These are phyloP conservation scores for Hyaloscypha variabilis DNA, from an alignment of 495 filamentous ascomycete species.

Conservation along the genomic window DNA sequence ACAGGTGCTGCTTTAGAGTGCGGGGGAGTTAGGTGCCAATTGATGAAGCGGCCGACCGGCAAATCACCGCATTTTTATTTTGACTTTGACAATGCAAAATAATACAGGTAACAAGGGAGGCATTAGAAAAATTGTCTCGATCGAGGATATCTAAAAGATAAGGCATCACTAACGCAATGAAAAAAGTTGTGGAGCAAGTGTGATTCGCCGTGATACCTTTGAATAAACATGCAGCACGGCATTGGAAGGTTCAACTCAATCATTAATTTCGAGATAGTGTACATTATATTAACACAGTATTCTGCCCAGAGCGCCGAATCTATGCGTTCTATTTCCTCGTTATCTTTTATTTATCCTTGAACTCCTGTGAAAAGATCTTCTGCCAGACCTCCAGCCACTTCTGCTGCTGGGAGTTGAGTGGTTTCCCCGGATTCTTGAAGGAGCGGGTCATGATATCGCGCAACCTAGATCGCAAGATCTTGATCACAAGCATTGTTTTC, in stretches of 20 bases:
- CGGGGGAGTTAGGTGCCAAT: too few species aligned
- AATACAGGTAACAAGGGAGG: too few species aligned
- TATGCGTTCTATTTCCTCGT: constrained; percentile 12
- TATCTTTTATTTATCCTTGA: constrained; percentile 28
- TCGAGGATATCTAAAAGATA: too few species aligned
- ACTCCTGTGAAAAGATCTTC: constrained; percentile 45
- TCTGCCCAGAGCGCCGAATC: constrained; percentile 8
- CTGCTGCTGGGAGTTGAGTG: constrained; percentile 65
- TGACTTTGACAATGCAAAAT: too few species aligned
- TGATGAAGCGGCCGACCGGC: too few species aligned
- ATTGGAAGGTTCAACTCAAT: not conserved
- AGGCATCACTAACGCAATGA: too few species aligned
- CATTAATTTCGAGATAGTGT: not conserved
- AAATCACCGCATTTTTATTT: too few species aligned
- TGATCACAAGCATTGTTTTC: constrained; percentile 87
- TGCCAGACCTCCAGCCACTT: constrained; percentile 76
- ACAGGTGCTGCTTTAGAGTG: too few species aligned
- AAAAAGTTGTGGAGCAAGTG: too few species aligned
- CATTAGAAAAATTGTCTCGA: too few species aligned
- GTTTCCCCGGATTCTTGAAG: constrained; percentile 73
- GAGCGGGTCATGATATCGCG: constrained; percentile 69
- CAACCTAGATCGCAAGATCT: constrained; percentile 68
- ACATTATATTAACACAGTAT: not conserved
- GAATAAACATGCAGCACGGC: too few species aligned
- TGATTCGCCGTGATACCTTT: too few species aligned